These are phyloP conservation scores for Monascus purpureus DNA, from an alignment of 495 filamentous ascomycete genomes.

Conservation along the genomic window DNA sequence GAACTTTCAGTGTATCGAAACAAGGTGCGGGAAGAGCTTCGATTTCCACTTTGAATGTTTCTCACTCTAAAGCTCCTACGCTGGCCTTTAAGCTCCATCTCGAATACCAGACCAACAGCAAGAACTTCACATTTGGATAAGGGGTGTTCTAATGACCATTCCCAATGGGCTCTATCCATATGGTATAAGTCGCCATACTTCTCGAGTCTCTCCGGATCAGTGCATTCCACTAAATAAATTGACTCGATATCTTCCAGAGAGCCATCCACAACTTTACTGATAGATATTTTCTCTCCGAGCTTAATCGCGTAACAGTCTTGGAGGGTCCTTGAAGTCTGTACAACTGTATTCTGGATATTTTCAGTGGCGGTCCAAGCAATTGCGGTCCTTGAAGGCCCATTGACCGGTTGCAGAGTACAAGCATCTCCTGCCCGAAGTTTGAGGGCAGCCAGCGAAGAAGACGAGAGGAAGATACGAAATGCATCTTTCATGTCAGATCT, in stretches of 20 bases:
- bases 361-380: slow-evolving; percentile 53
- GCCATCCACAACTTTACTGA: slow-evolving; percentile 30
- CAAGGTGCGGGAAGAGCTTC: slow-evolving; percentile 16
- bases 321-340: slow-evolving; percentile 52
- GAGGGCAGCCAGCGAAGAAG: slow-evolving; percentile 44
- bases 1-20: slow-evolving; percentile 20
- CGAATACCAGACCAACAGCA: slow-evolving; percentile 29
- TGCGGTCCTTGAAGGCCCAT: slow-evolving; percentile 34
- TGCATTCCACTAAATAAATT: slow-evolving; percentile 38
- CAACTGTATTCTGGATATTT: slow-evolving; percentile 46
- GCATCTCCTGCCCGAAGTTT: slow-evolving; percentile 46
- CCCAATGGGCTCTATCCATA: slow-evolving; percentile 44
- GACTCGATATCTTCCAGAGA: slow-evolving; percentile 25
- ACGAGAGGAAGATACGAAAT: slow-evolving; percentile 55
- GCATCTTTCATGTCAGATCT: slow-evolving; percentile 41
- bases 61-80: slow-evolving; percentile 29
- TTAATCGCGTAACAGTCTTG: slow-evolving; percentile 51
- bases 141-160: slow-evolving; percentile 45
- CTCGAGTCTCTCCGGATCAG: slow-evolving; percentile 20
- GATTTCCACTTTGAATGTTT: slow-evolving; percentile 15
- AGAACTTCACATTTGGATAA: slow-evolving; percentile 34
- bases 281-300: slow-evolving; percentile 43
- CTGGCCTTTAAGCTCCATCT: slow-evolving; percentile 33
- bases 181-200: slow-evolving; percentile 21
- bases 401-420: slow-evolving; percentile 35